phyloP scores from a whole-genome alignment of 495 filamentous ascomycete species.

The Recurvomyces mirabilis region DNA sequence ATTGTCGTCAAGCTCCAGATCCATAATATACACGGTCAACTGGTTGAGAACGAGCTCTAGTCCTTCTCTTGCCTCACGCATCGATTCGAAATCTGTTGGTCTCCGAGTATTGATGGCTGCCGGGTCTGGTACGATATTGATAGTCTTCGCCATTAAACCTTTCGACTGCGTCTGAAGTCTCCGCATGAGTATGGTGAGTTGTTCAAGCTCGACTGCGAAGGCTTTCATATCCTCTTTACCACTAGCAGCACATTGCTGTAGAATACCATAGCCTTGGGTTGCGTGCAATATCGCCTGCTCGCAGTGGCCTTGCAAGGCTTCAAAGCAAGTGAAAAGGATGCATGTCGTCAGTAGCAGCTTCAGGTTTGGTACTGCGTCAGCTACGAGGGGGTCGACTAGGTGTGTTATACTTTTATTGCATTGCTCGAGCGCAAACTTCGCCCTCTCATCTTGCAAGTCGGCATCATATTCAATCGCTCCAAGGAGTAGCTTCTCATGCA shows the following conservation, averaged over 20 bases:
- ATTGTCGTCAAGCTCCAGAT: conserved; percentile 13
- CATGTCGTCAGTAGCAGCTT: conserved; percentile 6
- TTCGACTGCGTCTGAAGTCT: conserved; percentile 10
- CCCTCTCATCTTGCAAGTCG: neutral
- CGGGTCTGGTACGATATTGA: conserved; percentile 2
- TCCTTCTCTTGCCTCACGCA: conserved; percentile 9
- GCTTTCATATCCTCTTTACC: neutral
- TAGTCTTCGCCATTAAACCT: conserved; percentile 11
- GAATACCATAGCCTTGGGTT: conserved; percentile 11
- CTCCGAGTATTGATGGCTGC: neutral
- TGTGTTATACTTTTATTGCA: conserved; percentile 16
- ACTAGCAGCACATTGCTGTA: conserved; percentile 6
- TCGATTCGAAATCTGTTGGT: conserved; percentile 5
- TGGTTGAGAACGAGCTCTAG: conserved; percentile 14
- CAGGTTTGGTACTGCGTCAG: conserved; percentile 2
- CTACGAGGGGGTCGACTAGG: conserved; percentile 4
- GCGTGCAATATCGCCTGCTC: conserved; percentile 15
- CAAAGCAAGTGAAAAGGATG: conserved; percentile 17
- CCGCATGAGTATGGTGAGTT: conserved; percentile 5
- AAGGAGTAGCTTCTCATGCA: conserved; percentile 17
- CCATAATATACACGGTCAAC: conserved; percentile 9
- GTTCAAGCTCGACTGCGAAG: conserved; percentile 15
- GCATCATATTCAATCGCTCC: conserved; percentile 2
- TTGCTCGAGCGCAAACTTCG: conserved; percentile 15
- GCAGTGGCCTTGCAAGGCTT: conserved; percentile 15